Conservation (phyloP, 2,329 filamentous ascomycete genomes). For the Hirsutella rhossiliensis region DNA sequence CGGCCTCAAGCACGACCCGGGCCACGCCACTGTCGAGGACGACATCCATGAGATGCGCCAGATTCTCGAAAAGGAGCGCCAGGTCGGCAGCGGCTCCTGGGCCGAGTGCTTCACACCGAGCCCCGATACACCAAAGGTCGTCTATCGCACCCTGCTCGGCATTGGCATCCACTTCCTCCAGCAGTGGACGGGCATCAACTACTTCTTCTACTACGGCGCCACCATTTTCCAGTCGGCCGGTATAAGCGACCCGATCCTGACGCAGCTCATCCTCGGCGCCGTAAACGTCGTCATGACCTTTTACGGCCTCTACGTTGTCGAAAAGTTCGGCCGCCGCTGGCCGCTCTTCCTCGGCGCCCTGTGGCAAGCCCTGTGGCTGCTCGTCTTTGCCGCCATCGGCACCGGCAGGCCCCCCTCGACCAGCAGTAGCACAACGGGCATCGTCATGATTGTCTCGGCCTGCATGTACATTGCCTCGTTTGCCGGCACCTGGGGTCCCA, state of each 20-base stretch:
- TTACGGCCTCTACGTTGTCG: slow-evolving; percentile 55
- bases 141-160: slow-evolving; percentile 53
- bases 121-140: slow-evolving; percentile 39
- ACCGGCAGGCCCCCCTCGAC: slow-evolving; percentile 28
- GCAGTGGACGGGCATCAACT: slow-evolving; percentile 52
- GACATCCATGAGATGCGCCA: slow-evolving; percentile 40
- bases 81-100: slow-evolving; percentile 36
- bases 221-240: slow-evolving; percentile 57
- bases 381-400: slow-evolving; percentile 51
- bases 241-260: slow-evolving; percentile 52
- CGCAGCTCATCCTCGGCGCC: slow-evolving; percentile 54
- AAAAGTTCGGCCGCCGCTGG: slow-evolving; percentile 55
- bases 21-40: slow-evolving; percentile 31
- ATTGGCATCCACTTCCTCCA: slow-evolving; percentile 53
- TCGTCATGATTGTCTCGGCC: slow-evolving; percentile 59
- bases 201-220: slow-evolving; percentile 54
- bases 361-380: slow-evolving; percentile 55
- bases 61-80: slow-evolving; percentile 30
- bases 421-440: slow-evolving; percentile 46
- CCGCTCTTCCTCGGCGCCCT: slow-evolving; percentile 53
- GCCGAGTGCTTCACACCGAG: slow-evolving; percentile 48
- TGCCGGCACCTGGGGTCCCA: slow-evolving; percentile 57
- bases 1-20: slow-evolving; percentile 33
- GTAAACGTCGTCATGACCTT: slow-evolving; percentile 60
- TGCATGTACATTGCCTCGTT: slow-evolving; percentile 67